These are phyloP conservation scores for Sarocladium kiliense DNA, from an alignment of 2,329 filamentous ascomycete species.

Conservation along the genomic window DNA sequence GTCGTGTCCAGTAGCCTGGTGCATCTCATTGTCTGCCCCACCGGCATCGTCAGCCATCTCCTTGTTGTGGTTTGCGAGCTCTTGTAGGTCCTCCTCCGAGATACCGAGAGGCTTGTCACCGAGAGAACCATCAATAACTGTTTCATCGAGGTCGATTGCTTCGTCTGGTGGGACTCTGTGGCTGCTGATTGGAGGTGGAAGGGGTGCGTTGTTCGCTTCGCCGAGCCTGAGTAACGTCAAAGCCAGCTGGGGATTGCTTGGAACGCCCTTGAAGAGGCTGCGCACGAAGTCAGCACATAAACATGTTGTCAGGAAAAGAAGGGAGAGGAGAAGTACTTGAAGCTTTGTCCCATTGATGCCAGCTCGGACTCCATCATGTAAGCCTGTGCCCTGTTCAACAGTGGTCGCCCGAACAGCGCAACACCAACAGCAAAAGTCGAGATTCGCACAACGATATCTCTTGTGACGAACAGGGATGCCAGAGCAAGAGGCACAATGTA, in stretches of 20 bases:
- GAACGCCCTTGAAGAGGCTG: slow-evolving; percentile 71
- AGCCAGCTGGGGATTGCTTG: slow-evolving; percentile 74
- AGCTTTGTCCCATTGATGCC: slow-evolving; percentile 32
- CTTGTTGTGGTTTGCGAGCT: slow-evolving; percentile 42
- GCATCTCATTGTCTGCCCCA: slow-evolving; percentile 39
- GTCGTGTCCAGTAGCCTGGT: slow-evolving; percentile 36
- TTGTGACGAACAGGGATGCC: not conserved
- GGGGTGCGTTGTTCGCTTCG: slow-evolving; percentile 68
- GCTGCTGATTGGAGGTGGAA: slow-evolving; percentile 44
- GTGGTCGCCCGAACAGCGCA: not conserved
- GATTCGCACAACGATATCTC: not conserved
- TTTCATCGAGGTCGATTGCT: slow-evolving; percentile 28
- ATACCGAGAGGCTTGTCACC: slow-evolving; percentile 10
- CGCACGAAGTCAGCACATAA: slow-evolving; percentile 54
- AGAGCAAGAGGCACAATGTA: not conserved
- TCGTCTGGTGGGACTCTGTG: not conserved
- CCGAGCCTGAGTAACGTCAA: slow-evolving; percentile 72
- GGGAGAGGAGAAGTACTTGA: not conserved
- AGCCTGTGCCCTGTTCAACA: slow-evolving; percentile 14
- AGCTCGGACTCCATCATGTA: slow-evolving; percentile 58
- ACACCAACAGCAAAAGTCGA: not conserved
- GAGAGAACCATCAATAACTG: slow-evolving; percentile 21
- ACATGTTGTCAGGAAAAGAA: slow-evolving; percentile 34
- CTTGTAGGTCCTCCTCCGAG: slow-evolving; percentile 50
- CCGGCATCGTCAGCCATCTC: slow-evolving; percentile 21